Base-by-base conservation (phyloP, 2,329 filamentous ascomycete genomes). In the Aspergillus melleus region DNA sequence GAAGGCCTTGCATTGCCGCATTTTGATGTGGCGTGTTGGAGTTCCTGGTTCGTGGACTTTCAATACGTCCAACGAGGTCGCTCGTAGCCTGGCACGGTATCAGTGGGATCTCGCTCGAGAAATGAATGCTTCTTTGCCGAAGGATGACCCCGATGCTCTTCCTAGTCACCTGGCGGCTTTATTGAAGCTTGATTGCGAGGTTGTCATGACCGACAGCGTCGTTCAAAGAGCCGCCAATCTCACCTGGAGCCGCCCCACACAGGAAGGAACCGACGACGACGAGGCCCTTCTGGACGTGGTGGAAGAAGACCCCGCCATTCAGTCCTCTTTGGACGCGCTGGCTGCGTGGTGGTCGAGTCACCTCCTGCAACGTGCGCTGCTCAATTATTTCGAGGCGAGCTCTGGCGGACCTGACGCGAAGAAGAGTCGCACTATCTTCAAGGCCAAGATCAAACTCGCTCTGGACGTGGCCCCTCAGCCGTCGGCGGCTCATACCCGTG, bases 291-390 rank as follows among this genome's bases (percentile, higher is more conserved):
- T 96, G 83, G 90, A 96, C 71, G 83, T 86, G 6, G 91, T 96
- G 1, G 90, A 95, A 3, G 90, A 95, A 60, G 94, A 97, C 69
- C 86, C 87, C 55, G 89, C 92, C 2, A 90, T 97, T 61, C 87
- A 90, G 55, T 95, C 91, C 19, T 91, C 93, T 0, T 85, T 97
- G 65, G 94, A 97, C 74, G 92, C 92, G 12, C 86, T 97, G 54
- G 91, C 93, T 6, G 91, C 93, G 2, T 97, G 93, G 93, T 95
- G 88, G 80, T 96, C 93, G 0, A 91, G 87, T 64, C 82, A 89
- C 57, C 81, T 86, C 12, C 78, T 96, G 42, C 90, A 92, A 68
- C 83, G 84, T 59, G 87, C 86, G 2, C 82, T 97, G 29, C 80
- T 87, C 12, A 80, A 81, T 16, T 88, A 85, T 39, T 81, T 96